Percentiles rank a stretch among this genome's conserved stretches.
Conservation (phyloP, 352 stramenopile species). For the Aphanomyces cochlioides region DNA sequence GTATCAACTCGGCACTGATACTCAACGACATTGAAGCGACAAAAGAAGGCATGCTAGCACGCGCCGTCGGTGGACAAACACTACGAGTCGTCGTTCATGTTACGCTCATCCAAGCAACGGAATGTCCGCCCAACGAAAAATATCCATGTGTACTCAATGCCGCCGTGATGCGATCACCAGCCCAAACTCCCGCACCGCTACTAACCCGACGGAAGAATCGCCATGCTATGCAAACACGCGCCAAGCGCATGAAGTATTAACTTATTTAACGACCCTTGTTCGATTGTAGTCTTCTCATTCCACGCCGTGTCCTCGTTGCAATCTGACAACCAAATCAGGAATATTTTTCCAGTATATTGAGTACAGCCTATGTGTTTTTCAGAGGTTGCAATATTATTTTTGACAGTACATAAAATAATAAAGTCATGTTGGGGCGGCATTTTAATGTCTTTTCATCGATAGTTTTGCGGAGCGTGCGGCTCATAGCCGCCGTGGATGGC, state of each 20-base stretch:
- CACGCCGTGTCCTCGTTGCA: too few species aligned
- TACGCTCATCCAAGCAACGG: slow-evolving; percentile 59
- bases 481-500: too few species aligned
- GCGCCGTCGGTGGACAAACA: slow-evolving; percentile 50
- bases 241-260: slow-evolving; percentile 1
- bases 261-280: background rate
- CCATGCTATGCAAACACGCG: background rate
- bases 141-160: slow-evolving; percentile 79
- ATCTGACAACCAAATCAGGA: too few species aligned
- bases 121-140: slow-evolving; percentile 55
- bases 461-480: too few species aligned
- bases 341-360: too few species aligned
- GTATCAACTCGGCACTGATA: slow-evolving; percentile 71
- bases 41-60: slow-evolving; percentile 63
- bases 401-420: too few species aligned
- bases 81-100: slow-evolving; percentile 72
- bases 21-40: slow-evolving; percentile 56
- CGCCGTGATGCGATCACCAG: slow-evolving; percentile 55
- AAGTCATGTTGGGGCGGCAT: too few species aligned
- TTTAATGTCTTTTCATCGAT: too few species aligned
- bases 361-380: too few species aligned
- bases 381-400: too few species aligned
- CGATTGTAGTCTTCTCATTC: too few species aligned
- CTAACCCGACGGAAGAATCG: background rate
- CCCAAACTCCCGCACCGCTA: slow-evolving; percentile 33